These are phyloP conservation scores for Linaria vulgaris DNA, from an alignment of 257 asterid species.

Conservation along the genomic window DNA sequence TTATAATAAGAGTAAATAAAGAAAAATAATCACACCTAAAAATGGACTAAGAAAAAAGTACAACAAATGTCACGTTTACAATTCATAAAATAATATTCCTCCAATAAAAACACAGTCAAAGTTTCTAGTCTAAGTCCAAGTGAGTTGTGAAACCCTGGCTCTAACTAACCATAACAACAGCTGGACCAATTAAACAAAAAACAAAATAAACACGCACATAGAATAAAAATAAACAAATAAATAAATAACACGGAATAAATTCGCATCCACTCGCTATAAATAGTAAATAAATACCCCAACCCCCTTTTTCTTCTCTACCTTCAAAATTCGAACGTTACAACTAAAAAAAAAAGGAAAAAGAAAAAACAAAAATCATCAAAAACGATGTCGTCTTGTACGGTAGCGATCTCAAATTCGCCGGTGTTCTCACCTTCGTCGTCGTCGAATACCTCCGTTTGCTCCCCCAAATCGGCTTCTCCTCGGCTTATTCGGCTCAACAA, in stretches of 20 bases:
- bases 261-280: slow-evolving; percentile 8
- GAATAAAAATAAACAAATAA: too few relatives aligned
- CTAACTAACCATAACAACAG: too few relatives aligned
- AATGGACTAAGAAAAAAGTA: too few relatives aligned
- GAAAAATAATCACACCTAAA: too few relatives aligned
- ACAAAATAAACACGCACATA: background rate
- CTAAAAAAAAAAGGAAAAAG: background rate
- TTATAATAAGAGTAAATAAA: too few relatives aligned
- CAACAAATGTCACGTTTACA: too few relatives aligned
- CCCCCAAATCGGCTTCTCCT: slow-evolving; percentile 57
- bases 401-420: slow-evolving; percentile 68
- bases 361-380: slow-evolving; percentile 2
- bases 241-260: background rate
- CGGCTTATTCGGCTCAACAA: slow-evolving; percentile 54
- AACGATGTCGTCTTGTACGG: slow-evolving; percentile 42
- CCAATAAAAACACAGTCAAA: too few relatives aligned
- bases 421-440: slow-evolving; percentile 52
- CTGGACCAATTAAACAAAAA: too few relatives aligned
- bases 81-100: too few relatives aligned
- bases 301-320: background rate
- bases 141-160: too few relatives aligned
- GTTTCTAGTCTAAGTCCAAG: too few relatives aligned
- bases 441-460: slow-evolving; percentile 27
- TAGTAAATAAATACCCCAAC: background rate
- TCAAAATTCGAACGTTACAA: slow-evolving; percentile 48